These are phyloP conservation scores for Psilocybe sp. DNA, from an alignment of 768 basidiomycete species.

Conservation along the genomic window DNA sequence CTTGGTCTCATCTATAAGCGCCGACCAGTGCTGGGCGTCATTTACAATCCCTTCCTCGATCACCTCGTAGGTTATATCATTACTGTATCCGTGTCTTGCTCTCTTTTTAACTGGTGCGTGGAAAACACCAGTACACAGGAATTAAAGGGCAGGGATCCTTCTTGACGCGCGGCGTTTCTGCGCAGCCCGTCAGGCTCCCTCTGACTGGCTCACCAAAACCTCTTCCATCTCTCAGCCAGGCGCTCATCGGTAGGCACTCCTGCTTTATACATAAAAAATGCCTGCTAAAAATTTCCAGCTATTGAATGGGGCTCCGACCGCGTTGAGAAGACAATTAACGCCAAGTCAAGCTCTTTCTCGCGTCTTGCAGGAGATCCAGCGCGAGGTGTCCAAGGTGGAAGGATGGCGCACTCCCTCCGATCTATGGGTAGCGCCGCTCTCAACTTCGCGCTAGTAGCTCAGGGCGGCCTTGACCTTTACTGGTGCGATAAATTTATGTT, in stretches of 20 bases:
- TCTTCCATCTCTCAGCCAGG: slow-evolving; percentile 65
- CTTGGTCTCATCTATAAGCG: slow-evolving; percentile 85
- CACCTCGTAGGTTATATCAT: slow-evolving; percentile 53
- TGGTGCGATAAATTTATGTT: slow-evolving; percentile 49
- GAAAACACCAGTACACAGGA: slow-evolving; percentile 61
- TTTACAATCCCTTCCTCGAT: slow-evolving; percentile 90
- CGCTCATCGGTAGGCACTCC: slow-evolving; percentile 57
- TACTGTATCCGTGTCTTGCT: background rate
- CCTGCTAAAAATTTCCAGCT: slow-evolving; percentile 33
- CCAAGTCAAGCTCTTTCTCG: slow-evolving; percentile 67
- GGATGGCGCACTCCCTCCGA: slow-evolving; percentile 83
- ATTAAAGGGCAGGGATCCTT: slow-evolving; percentile 78
- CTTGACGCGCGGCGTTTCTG: slow-evolving; percentile 47
- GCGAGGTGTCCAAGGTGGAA: slow-evolving; percentile 62
- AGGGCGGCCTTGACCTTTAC: slow-evolving; percentile 85
- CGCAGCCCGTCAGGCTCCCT: slow-evolving; percentile 58
- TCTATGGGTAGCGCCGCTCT: slow-evolving; percentile 83
- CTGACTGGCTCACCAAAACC: slow-evolving; percentile 57
- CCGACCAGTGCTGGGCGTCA: slow-evolving; percentile 83
- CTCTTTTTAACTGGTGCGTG: background rate
- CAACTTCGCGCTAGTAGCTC: slow-evolving; percentile 82
- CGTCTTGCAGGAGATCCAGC: slow-evolving; percentile 72
- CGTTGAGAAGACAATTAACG: slow-evolving; percentile 42
- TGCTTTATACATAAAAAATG: background rate
- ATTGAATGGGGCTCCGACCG: slow-evolving; percentile 92